These are phyloP conservation scores for Lactarius sp. DNA, from an alignment of 768 basidiomycete species.

Conservation along the genomic window DNA sequence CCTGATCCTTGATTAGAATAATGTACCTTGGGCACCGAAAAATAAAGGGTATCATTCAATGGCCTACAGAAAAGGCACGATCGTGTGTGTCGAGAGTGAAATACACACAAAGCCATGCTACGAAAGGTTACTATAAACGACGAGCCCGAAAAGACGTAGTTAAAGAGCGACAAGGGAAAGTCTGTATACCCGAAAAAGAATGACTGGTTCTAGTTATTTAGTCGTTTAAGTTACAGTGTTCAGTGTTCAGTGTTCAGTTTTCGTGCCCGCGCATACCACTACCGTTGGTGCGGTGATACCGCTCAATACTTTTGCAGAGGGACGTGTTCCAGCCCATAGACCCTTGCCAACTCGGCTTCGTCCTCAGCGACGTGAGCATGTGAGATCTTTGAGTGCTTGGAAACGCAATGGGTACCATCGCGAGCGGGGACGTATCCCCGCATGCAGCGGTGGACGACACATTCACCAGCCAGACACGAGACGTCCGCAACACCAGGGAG, in stretches of 20 bases:
- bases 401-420: constrained; percentile 26
- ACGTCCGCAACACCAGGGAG: constrained; percentile 47
- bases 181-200: neutral
- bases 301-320: constrained; percentile 14
- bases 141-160: neutral
- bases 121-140: too few species aligned
- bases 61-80: neutral
- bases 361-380: neutral
- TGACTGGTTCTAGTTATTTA: neutral
- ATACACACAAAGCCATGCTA: too few species aligned
- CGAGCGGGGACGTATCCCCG: constrained; percentile 34
- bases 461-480: constrained; percentile 41
- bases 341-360: constrained; percentile 10
- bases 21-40: neutral
- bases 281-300: neutral
- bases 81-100: too few species aligned
- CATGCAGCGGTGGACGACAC: constrained; percentile 43
- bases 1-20: neutral
- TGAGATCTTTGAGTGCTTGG: neutral
- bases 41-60: neutral
- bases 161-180: neutral
- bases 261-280: neutral
- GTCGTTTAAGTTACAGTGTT: neutral
- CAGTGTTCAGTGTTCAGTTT: neutral
- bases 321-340: constrained; percentile 29